Conservation (phyloP, 768 basidiomycete species). For the Pleurotus platypus region DNA sequence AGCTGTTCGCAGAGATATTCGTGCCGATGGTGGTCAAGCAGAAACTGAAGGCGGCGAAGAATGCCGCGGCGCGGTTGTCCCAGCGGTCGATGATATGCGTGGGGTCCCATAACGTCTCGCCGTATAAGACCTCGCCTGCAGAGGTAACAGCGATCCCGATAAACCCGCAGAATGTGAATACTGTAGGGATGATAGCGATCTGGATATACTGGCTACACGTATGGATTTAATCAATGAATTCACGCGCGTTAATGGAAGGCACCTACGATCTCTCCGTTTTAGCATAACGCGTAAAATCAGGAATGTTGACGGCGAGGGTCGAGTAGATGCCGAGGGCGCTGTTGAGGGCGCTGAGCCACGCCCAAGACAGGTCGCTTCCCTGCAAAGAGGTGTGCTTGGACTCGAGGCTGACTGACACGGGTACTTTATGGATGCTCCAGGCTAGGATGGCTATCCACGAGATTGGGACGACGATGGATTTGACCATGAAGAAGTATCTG, state of each 20-base stretch:
- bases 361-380: slow-evolving; percentile 65
- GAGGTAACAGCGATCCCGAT: slow-evolving; percentile 80
- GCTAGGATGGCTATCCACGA: slow-evolving; percentile 72
- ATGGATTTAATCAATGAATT: too few species aligned
- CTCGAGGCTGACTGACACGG: slow-evolving; percentile 58
- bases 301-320: slow-evolving; percentile 75
- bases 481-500: slow-evolving; percentile 70
- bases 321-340: slow-evolving; percentile 73
- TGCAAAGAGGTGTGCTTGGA: slow-evolving; percentile 43
- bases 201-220: slow-evolving; percentile 65
- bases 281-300: slow-evolving; percentile 88
- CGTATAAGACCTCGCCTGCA: slow-evolving; percentile 71
- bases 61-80: slow-evolving; percentile 83
- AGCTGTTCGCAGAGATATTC: slow-evolving; percentile 74
- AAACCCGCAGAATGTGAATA: slow-evolving; percentile 76
- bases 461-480: slow-evolving; percentile 60
- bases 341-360: slow-evolving; percentile 75
- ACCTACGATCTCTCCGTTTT: slow-evolving; percentile 59
- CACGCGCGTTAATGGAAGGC: too few species aligned
- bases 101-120: slow-evolving; percentile 67
- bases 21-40: slow-evolving; percentile 67
- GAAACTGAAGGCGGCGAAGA: slow-evolving; percentile 79
- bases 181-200: slow-evolving; percentile 68
- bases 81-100: slow-evolving; percentile 71
- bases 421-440: slow-evolving; percentile 73